These are phyloP conservation scores for Ogataea henricii DNA, from an alignment of 805 yeast genomes.

Conservation along the genomic window DNA sequence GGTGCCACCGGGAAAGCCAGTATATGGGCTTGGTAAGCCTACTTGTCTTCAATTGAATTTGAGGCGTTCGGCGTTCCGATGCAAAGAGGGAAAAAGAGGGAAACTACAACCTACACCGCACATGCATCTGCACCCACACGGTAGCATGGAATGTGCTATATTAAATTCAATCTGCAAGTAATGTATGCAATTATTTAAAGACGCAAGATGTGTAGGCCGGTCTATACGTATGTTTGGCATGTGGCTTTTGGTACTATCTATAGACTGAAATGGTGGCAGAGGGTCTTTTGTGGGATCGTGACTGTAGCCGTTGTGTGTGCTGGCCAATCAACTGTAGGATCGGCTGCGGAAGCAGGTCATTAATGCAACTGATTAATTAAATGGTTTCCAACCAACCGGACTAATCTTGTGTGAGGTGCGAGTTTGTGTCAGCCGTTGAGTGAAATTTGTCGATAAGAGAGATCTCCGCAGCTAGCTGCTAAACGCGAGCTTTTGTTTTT, in stretches of 20 bases:
- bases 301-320: background rate
- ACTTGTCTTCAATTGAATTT: too few relatives aligned
- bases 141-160: constrained; percentile 2
- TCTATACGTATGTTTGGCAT: constrained; percentile 2
- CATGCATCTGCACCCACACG: background rate
- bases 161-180: background rate
- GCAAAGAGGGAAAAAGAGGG: background rate
- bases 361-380: constrained; percentile 3
- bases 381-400: background rate
- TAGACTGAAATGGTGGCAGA: background rate
- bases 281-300: constrained; percentile 3
- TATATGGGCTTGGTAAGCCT: too few relatives aligned
- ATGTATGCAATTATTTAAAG: background rate
- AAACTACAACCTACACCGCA: background rate
- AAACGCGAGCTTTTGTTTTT: background rate
- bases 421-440: constrained; percentile 1
- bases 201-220: background rate
- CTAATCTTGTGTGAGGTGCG: background rate
- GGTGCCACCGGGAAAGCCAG: background rate
- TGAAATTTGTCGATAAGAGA: background rate
- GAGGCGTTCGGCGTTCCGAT: background rate
- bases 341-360: background rate
- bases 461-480: background rate
- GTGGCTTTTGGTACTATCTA: constrained; percentile 1
- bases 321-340: constrained; percentile 1